A percentile compares a stretch with the other conserved stretches of the same genome.
phyloP scores from a whole-genome alignment of 805 yeast species.

The Sungouiella blattae region DNA sequence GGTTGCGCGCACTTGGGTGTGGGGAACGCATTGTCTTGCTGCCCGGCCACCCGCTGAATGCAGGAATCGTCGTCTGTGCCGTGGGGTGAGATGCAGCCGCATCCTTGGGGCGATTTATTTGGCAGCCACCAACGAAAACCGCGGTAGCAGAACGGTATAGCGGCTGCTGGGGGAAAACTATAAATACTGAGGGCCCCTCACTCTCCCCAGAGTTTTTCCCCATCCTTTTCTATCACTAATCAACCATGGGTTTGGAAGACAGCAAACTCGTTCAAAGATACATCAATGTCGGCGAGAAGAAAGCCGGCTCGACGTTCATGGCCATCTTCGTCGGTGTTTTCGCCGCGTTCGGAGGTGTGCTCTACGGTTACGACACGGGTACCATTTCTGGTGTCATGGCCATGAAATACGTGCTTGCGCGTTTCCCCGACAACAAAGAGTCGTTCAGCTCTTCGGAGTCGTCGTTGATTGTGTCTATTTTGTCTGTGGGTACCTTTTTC shows the following conservation, averaged over 20 bases:
- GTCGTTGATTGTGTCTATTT: slow-evolving; percentile 26
- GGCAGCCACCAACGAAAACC: no score
- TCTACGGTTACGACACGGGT: slow-evolving; percentile 43
- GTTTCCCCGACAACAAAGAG: slow-evolving; percentile 19
- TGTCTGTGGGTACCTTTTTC: slow-evolving; percentile 42
- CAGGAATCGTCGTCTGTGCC: no score
- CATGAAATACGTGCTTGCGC: slow-evolving; percentile 32
- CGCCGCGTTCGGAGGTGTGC: slow-evolving; percentile 41
- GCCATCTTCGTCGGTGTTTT: slow-evolving; percentile 38
- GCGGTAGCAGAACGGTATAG: no score
- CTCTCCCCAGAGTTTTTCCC: no score
- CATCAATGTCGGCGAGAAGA: slow-evolving; percentile 45
- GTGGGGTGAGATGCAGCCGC: no score
- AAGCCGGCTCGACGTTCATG: slow-evolving; percentile 42
- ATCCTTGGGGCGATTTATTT: no score
- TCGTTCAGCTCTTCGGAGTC: slow-evolving; percentile 19
- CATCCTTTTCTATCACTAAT: no score
- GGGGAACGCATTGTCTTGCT: no score
- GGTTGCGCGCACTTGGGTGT: no score
- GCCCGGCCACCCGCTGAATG: no score
- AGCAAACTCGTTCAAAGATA: slow-evolving; percentile 27
- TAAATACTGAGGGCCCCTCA: no score
- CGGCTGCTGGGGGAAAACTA: no score
- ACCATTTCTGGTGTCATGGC: slow-evolving; percentile 41
- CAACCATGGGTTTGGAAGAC: slow-evolving; percentile 38